Conservation (phyloP, 371 early-diverging fungal species). For the Saksenaea vasiformis region DNA sequence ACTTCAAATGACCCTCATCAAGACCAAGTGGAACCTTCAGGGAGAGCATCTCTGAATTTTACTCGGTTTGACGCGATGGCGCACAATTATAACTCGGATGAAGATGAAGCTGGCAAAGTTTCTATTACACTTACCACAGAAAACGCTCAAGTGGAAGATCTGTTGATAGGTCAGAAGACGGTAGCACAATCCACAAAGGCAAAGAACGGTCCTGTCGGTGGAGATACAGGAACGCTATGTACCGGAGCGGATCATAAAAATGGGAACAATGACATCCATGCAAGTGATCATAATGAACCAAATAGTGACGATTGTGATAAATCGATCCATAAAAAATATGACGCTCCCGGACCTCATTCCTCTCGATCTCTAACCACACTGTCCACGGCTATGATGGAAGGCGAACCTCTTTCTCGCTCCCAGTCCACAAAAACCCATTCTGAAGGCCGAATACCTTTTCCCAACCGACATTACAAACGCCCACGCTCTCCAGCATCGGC, state of each 20-base stretch:
- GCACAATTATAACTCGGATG: neutral
- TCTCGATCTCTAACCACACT: neutral
- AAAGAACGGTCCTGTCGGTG: neutral
- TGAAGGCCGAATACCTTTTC: neutral
- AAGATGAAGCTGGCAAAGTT: neutral
- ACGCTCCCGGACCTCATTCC: neutral
- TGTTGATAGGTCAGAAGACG: neutral
- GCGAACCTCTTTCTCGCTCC: neutral
- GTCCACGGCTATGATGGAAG: neutral
- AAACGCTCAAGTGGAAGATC: neutral
- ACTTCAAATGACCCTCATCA: neutral
- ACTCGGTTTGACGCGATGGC: neutral
- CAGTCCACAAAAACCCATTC: neutral
- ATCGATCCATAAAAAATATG: neutral
- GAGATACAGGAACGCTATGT: neutral
- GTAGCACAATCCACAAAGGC: neutral
- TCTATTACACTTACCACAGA: neutral
- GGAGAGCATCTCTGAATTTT: neutral
- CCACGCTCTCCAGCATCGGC: neutral
- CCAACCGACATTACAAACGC: neutral
- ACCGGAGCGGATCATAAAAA: neutral
- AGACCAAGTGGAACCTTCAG: neutral
- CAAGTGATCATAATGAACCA: conserved; percentile 3
- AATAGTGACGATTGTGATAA: neutral
- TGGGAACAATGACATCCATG: conserved; percentile 1